Conservation (phyloP, 345 rosid species). For the Linum tenue region DNA sequence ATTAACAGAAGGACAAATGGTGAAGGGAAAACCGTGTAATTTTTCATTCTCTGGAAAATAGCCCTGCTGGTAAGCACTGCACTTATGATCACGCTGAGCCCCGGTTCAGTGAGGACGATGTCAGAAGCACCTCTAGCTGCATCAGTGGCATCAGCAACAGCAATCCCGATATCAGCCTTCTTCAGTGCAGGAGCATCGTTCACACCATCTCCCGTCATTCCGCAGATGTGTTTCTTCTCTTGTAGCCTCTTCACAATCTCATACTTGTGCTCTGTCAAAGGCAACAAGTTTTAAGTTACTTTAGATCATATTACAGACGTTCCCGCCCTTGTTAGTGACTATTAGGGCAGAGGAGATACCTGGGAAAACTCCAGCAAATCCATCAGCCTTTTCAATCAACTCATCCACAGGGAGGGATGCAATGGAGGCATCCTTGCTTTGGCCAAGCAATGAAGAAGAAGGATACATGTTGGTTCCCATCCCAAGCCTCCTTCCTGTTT, state of each 20-base stretch:
- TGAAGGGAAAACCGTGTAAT: conserved; percentile 53
- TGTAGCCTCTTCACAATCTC: conserved; percentile 83
- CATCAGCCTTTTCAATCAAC: conserved; percentile 91
- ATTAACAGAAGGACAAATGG: background rate
- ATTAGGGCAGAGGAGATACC: conserved; percentile 25
- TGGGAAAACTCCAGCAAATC: conserved; percentile 92
- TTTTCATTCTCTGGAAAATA: conserved; percentile 94
- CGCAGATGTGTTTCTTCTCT: conserved; percentile 82
- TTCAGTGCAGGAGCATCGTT: conserved; percentile 91
- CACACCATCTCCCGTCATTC: conserved; percentile 97
- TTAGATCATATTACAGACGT: too few relatives aligned
- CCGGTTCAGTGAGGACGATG: conserved; percentile 94
- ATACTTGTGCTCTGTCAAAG: conserved; percentile 62
- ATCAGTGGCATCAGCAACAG: conserved; percentile 93
- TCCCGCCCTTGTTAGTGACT: background rate
- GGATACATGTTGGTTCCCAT: conserved; percentile 98
- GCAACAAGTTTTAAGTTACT: background rate
- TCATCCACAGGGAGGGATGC: conserved; percentile 78
- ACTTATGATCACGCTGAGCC: conserved; percentile 81
- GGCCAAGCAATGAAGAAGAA: conserved; percentile 79
- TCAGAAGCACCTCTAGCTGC: conserved; percentile 94
- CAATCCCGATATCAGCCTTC: conserved; percentile 96
- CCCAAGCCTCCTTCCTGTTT: conserved; percentile 91
- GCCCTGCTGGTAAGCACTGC: conserved; percentile 92
- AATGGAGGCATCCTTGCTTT: conserved; percentile 68